Percentiles rank a stretch among this genome's conserved stretches.
Conservation (phyloP, 2,329 filamentous ascomycete genomes). For the Ophiosphaerella narmari region DNA sequence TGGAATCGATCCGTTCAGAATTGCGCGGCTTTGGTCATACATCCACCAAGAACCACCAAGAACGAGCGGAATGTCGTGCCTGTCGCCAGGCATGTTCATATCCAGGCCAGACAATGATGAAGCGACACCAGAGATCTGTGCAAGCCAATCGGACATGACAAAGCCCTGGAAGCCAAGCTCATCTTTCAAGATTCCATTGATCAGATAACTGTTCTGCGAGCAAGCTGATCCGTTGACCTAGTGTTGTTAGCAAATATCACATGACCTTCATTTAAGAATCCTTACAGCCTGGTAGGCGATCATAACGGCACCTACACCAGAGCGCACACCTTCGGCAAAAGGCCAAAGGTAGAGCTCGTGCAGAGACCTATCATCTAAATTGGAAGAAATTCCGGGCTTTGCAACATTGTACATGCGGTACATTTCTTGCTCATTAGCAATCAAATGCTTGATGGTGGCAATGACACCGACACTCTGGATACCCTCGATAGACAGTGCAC, state of each 20-base stretch:
- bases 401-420: conserved; percentile 52
- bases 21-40: conserved; percentile 71
- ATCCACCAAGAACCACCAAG: conserved; percentile 66
- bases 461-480: conserved; percentile 76
- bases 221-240: conserved; percentile 60
- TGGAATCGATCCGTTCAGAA: conserved; percentile 82
- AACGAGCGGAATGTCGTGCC: conserved; percentile 49
- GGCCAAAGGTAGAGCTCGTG: conserved; percentile 87
- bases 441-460: conserved; percentile 70
- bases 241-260: conserved; percentile 9
- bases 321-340: conserved; percentile 76
- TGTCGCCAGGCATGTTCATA: conserved; percentile 78
- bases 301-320: conserved; percentile 81
- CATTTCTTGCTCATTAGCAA: conserved; percentile 73
- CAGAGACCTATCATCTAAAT: conserved; percentile 75
- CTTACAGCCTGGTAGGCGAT: conserved; percentile 68
- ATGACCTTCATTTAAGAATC: neutral
- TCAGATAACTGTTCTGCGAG: conserved; percentile 73
- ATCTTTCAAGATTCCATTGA: conserved; percentile 85
- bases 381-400: conserved; percentile 52
- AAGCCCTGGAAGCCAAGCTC: conserved; percentile 87
- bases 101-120: conserved; percentile 83
- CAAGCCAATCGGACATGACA: conserved; percentile 88
- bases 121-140: conserved; percentile 79
- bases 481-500: conserved; percentile 76